Evolutionary conservation across 1,284 basidiomycete species (phyloP).

Genomic region (Hymenochaete sp.): DNA sequence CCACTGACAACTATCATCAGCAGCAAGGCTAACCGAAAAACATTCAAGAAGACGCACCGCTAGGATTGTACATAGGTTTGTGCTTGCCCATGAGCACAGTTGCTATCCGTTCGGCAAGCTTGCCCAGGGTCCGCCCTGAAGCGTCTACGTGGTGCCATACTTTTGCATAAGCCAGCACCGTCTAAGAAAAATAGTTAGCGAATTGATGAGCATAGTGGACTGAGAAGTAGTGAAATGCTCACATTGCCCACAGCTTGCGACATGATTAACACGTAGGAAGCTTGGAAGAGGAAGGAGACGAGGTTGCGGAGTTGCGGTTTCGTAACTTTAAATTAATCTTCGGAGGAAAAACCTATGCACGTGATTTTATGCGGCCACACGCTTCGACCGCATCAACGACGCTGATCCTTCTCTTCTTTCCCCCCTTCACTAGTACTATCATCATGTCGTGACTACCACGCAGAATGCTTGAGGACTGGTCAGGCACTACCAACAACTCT

Average conservation of each 20-base stretch:
- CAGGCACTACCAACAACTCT: constrained; percentile 24
- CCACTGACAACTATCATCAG: constrained; percentile 43
- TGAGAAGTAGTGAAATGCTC: constrained; percentile 7
- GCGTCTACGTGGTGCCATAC: constrained; percentile 97
- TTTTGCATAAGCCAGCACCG: constrained; percentile 85
- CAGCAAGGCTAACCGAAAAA: background rate
- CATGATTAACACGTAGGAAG: constrained; percentile 16
- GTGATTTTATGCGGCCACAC: no score
- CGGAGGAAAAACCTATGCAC: no score
- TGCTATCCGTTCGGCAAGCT: constrained; percentile 90
- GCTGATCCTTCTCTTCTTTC: no score
- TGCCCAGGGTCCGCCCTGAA: constrained; percentile 82
- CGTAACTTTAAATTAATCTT: no score
- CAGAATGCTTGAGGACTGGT: constrained; percentile 30
- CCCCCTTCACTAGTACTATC: no score
- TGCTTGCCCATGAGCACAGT: constrained; percentile 98
- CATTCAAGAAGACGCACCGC: constrained; percentile 44
- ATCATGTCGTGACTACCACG: background rate
- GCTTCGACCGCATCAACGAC: no score
- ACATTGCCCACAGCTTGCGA: constrained; percentile 26
- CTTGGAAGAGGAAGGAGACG: background rate
- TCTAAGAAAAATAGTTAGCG: constrained; percentile 44
- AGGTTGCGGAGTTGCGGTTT: no score
- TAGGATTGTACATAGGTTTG: constrained; percentile 94
- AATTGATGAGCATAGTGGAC: no score